Evolutionary conservation across 2,329 filamentous ascomycete species (phyloP).

Genomic region (Diaporthe citriasiana): DNA sequence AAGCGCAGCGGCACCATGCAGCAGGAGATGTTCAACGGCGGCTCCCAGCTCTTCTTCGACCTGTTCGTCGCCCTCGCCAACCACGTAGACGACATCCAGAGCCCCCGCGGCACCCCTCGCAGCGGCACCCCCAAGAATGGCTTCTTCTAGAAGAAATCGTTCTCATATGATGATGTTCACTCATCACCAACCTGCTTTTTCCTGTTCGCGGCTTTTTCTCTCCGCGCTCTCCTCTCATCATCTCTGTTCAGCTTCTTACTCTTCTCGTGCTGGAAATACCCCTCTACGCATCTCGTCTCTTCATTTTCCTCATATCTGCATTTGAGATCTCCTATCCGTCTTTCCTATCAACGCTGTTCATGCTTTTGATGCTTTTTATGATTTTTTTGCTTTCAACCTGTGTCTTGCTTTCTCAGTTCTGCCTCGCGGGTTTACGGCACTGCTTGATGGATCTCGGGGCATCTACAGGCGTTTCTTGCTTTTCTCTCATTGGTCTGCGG

Average conservation of each 20-base stretch:
- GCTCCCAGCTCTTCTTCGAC: constrained; percentile 89
- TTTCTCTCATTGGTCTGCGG: constrained; percentile 34
- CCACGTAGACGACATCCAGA: constrained; percentile 81
- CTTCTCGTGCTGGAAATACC: constrained; percentile 28
- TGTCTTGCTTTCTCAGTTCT: constrained; percentile 26
- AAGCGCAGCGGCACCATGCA: constrained; percentile 97
- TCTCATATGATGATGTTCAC: background rate
- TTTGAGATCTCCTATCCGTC: background rate
- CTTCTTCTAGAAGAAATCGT: constrained; percentile 14
- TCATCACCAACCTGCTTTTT: background rate
- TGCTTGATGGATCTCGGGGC: constrained; percentile 38
- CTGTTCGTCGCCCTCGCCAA: constrained; percentile 94
- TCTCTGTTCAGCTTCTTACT: background rate
- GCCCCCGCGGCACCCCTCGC: constrained; percentile 62
- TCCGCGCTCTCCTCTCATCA: constrained; percentile 31
- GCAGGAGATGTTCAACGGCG: constrained; percentile 90
- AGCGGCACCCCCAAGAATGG: constrained; percentile 50
- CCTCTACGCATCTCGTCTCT: constrained; percentile 23
- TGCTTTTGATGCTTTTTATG: background rate
- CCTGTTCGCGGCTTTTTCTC: background rate
- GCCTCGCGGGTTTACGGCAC: constrained; percentile 36
- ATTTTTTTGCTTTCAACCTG: background rate
- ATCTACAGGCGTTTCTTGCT: constrained; percentile 37
- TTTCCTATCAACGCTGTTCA: constrained; percentile 5
- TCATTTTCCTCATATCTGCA: background rate